phyloP scores from a whole-genome alignment of 1,284 basidiomycete genomes.

The Rhizopogon parksii region DNA sequence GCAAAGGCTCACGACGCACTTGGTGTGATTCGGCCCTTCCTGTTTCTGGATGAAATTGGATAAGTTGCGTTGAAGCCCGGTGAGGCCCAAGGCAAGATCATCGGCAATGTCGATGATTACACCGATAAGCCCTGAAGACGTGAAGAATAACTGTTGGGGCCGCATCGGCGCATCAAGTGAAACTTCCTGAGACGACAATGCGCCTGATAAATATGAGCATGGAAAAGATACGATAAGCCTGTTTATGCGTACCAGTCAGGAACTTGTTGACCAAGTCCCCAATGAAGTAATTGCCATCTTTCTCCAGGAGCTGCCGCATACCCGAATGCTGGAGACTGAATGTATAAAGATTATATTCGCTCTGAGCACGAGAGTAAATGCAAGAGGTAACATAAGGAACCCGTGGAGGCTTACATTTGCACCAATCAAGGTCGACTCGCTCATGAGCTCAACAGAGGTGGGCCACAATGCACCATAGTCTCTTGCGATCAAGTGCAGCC shows the following conservation, averaged over 20 bases:
- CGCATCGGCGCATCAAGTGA: slow-evolving; percentile 33
- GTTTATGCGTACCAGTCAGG: slow-evolving; percentile 50
- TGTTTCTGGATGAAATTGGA: slow-evolving; percentile 46
- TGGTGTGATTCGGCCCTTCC: slow-evolving; percentile 59
- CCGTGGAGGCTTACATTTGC: slow-evolving; percentile 55
- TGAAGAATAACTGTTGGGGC: slow-evolving; percentile 71
- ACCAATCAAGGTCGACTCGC: slow-evolving; percentile 57
- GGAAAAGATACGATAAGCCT: background rate
- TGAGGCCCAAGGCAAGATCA: slow-evolving; percentile 56
- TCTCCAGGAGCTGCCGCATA: slow-evolving; percentile 42
- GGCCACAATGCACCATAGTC: slow-evolving; percentile 79
- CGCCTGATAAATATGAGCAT: slow-evolving; percentile 32
- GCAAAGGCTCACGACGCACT: slow-evolving; percentile 36
- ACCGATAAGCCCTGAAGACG: slow-evolving; percentile 76
- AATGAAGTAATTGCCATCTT: slow-evolving; percentile 57
- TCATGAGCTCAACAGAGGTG: slow-evolving; percentile 48
- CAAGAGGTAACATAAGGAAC: background rate
- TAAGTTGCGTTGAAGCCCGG: slow-evolving; percentile 76
- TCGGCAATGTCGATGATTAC: slow-evolving; percentile 63
- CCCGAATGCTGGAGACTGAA: slow-evolving; percentile 46
- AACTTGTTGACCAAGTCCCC: slow-evolving; percentile 71
- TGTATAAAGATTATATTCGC: slow-evolving; percentile 71
- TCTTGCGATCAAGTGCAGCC: slow-evolving; percentile 58
- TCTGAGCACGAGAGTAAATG: slow-evolving; percentile 33
- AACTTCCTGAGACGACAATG: slow-evolving; percentile 33